Conservation (phyloP, 106 monocot genomes). For the Xerophyta viscosa region DNA sequence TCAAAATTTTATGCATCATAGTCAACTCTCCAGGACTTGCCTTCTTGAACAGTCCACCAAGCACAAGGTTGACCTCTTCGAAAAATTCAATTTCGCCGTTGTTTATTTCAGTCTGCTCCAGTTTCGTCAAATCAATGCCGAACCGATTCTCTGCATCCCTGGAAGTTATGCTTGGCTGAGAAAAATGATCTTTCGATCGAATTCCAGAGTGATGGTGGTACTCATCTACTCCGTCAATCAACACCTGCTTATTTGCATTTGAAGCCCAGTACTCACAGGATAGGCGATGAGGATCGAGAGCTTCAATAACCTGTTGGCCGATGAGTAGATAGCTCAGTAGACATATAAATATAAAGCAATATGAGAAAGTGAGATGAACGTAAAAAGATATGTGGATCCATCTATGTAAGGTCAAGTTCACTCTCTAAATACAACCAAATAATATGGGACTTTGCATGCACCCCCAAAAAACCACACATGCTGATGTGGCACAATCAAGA, state of each 20-base stretch:
- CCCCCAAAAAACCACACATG: too few species aligned
- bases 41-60: conserved; percentile 34
- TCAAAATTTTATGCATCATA: conserved; percentile 13
- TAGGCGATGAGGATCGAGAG: conserved; percentile 44
- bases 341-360: neutral
- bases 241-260: conserved; percentile 7
- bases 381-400: too few species aligned
- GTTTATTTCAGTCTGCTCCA: conserved; percentile 11
- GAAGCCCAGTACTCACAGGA: conserved; percentile 58
- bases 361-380: too few species aligned
- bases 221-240: neutral
- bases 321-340: neutral
- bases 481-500: too few species aligned
- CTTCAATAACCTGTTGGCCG: conserved; percentile 52
- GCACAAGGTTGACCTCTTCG: conserved; percentile 21
- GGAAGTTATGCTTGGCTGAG: neutral
- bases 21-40: conserved; percentile 26
- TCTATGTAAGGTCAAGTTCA: too few species aligned
- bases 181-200: neutral
- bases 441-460: too few species aligned
- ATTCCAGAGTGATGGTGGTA: neutral
- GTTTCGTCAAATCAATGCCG: conserved; percentile 21
- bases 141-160: conserved; percentile 14
- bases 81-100: conserved; percentile 1
- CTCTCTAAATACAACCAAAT: too few species aligned